Percentiles rank a stretch among this genome's conserved stretches.
phyloP scores from a whole-genome alignment of 2,329 filamentous ascomycete species.

The Fusarium odoratissimum region DNA sequence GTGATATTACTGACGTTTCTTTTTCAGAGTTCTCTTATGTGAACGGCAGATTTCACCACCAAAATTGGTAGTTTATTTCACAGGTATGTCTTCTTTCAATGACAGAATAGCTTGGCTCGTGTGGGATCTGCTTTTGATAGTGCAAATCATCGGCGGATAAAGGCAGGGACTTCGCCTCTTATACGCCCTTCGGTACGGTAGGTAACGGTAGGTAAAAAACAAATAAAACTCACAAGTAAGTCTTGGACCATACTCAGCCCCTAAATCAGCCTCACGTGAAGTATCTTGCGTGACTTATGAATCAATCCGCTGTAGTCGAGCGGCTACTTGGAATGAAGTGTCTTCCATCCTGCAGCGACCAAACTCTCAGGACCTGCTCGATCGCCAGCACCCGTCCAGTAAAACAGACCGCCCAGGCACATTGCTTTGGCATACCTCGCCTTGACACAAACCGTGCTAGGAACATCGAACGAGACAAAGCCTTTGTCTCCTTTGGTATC shows the following conservation, averaged over 20 bases:
- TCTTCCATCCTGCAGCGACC: constrained; percentile 69
- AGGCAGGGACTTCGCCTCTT: background rate
- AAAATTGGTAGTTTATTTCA: background rate
- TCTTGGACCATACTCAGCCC: background rate
- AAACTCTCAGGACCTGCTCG: constrained; percentile 65
- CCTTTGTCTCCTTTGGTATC: constrained; percentile 54
- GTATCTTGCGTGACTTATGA: background rate
- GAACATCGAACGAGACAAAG: constrained; percentile 74
- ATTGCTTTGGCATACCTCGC: constrained; percentile 67
- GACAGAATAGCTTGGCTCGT: background rate
- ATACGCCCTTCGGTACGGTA: background rate
- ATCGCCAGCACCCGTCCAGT: constrained; percentile 75
- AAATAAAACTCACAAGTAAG: background rate
- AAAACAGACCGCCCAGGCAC: constrained; percentile 72
- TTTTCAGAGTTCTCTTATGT: background rate
- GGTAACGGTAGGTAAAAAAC: background rate
- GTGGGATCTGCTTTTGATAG: background rate
- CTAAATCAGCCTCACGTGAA: background rate
- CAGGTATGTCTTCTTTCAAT: background rate
- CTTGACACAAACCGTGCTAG: constrained; percentile 69
- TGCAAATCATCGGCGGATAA: background rate
- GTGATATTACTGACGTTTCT: background rate
- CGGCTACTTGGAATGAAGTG: constrained; percentile 48
- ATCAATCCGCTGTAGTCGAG: background rate
- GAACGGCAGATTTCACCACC: background rate